These are phyloP conservation scores for Neurospora sp. DNA, from an alignment of 495 filamentous ascomycete species.

Conservation along the genomic window DNA sequence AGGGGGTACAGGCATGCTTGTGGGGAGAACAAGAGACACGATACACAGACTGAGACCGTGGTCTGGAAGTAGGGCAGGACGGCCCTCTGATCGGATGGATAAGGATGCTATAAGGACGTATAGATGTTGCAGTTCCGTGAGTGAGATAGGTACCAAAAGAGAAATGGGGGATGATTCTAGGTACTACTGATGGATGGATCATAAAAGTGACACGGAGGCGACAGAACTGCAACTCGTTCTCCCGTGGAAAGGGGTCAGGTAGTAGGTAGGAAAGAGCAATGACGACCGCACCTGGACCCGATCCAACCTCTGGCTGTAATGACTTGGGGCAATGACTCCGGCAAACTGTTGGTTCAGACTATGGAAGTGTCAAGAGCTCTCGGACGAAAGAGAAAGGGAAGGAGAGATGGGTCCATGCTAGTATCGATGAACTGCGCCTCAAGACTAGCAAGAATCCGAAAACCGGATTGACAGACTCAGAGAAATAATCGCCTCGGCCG, in stretches of 20 bases:
- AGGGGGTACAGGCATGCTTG: background rate
- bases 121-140: background rate
- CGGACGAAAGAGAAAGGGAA: background rate
- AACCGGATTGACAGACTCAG: background rate
- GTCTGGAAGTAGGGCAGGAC: background rate
- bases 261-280: background rate
- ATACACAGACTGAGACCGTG: background rate
- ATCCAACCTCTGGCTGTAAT: background rate
- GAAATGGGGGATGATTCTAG: background rate
- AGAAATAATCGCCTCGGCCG: background rate
- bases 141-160: background rate
- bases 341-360: background rate
- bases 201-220: background rate
- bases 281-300: background rate
- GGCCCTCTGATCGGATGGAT: background rate
- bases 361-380: background rate
- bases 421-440: background rate
- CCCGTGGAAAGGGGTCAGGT: background rate
- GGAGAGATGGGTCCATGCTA: background rate
- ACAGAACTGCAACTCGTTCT: background rate
- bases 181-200: background rate
- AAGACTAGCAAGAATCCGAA: background rate
- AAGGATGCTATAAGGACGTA: background rate
- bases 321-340: background rate
- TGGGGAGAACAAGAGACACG: background rate